Evolutionary conservation across 148 eudicot species (phyloP), one percentile per base, ranked within the genome.

Genomic region (Euryodendron excelsum): DNA sequence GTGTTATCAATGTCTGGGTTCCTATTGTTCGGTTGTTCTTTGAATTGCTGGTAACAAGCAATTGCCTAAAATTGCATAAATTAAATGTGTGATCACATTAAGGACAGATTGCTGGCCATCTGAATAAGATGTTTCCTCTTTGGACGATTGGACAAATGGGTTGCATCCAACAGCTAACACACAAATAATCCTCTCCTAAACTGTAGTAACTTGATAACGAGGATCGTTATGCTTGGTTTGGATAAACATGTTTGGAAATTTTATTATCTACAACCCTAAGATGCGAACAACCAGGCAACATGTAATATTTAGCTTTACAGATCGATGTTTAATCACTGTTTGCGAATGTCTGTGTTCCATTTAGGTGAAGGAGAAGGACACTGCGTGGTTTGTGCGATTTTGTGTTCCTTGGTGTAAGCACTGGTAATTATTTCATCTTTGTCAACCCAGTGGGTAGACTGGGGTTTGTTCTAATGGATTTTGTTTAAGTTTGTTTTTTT

Each of bases 351-450:
- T 74, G 28, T 15, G 66, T 78, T 63, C 63, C 21, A 12, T 74
- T 37, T 77, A 94, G 98, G 88, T 94, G 83, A 91, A 90, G 81
- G 98, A 94, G 92, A 94, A 94, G 72, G 95, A 94, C 77, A 92
- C 94, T 20, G 95, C 95, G 33, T 94, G 98, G 98, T 92, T 94
- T 77, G 94, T 94, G 63, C 77, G 77, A 78, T 94, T 94, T 74
- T 91, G 97, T 82, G 97, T 92, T 69, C 96, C 98, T 31, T 94
- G 98, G 98, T 94, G 98, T 80, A 94, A 94, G 89, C 97, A 94
- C 82, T 94, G 98, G 98, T 94, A 89, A 88, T 82, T 25, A n/a
- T 61, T 50, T 72, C 53, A 48, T 69, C 59, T 28, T 75, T 47
- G n/a, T n/a, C n/a, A n/a, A n/a, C 12, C 30, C 11, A 53, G 15